A percentile compares a stretch with the other conserved stretches of the same genome.
phyloP scores from a whole-genome alignment of 2,329 filamentous ascomycete species.

The Xylaria sp. region DNA sequence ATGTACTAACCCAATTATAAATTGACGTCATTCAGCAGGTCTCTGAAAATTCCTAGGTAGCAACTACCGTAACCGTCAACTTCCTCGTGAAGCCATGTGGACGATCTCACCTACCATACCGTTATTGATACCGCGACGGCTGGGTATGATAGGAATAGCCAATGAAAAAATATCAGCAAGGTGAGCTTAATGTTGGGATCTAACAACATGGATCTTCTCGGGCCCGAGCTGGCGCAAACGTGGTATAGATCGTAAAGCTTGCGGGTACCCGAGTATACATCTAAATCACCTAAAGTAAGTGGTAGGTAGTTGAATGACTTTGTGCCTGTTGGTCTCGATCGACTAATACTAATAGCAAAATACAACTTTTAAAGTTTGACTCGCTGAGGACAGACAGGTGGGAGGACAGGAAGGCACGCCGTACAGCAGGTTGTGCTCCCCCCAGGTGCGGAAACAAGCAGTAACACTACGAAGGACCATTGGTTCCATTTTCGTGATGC shows the following conservation, averaged over 20 bases:
- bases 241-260: conserved; percentile 9
- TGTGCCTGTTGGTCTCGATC: background rate
- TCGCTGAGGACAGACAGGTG: background rate
- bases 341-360: background rate
- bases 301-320: no score
- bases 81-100: background rate
- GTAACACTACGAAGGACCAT: conserved; percentile 69
- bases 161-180: background rate
- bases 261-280: conserved; percentile 11
- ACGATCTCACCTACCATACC: background rate
- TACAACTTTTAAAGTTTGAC: background rate
- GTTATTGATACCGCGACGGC: background rate
- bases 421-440: conserved; percentile 67
- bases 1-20: conserved; percentile 7
- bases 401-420: background rate
- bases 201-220: background rate
- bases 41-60: background rate
- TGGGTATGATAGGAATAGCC: background rate
- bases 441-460: conserved; percentile 69
- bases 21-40: background rate
- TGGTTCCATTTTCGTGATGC: conserved; percentile 76
- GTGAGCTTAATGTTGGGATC: background rate
- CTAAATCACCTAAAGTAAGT: background rate
- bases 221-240: background rate
- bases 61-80: background rate